phyloP scores from a whole-genome alignment of 2,329 filamentous ascomycete genomes.

The Clonostachys chloroleuca region DNA sequence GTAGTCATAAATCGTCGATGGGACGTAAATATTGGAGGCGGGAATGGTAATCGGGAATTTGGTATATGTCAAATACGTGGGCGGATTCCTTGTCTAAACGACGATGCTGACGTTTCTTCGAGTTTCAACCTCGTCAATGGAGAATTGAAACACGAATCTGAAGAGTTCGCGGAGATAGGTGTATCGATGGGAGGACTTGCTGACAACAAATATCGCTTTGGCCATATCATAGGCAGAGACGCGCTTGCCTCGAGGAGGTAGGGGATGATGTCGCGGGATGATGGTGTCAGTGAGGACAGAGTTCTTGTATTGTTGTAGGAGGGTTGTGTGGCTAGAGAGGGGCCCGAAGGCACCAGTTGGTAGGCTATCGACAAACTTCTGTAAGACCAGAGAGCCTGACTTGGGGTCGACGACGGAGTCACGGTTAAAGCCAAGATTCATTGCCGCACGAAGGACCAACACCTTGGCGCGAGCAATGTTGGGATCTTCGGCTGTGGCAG shows the following conservation, averaged over 20 bases:
- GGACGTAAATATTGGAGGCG: neutral
- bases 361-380: constrained; percentile 71
- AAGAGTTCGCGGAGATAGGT: constrained; percentile 79
- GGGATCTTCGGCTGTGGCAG: constrained; percentile 65
- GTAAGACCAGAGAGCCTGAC: constrained; percentile 50
- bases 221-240: constrained; percentile 72
- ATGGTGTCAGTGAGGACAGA: constrained; percentile 69
- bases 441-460: constrained; percentile 78
- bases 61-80: no score
- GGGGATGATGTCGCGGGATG: constrained; percentile 31
- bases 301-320: constrained; percentile 77
- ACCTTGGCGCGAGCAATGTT: constrained; percentile 75
- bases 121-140: constrained; percentile 69
- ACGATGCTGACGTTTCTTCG: constrained; percentile 61
- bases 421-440: constrained; percentile 77
- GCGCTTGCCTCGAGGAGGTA: constrained; percentile 51
- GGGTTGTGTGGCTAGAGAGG: constrained; percentile 61
- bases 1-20: neutral
- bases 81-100: constrained; percentile 26
- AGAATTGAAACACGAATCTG: constrained; percentile 78
- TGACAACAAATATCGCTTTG: constrained; percentile 74
- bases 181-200: constrained; percentile 62
- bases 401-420: constrained; percentile 39
- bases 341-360: constrained; percentile 76
- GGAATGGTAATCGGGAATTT: neutral